Base-by-base conservation (phyloP, 352 stramenopile species). In the Pythium brassicae region DNA sequence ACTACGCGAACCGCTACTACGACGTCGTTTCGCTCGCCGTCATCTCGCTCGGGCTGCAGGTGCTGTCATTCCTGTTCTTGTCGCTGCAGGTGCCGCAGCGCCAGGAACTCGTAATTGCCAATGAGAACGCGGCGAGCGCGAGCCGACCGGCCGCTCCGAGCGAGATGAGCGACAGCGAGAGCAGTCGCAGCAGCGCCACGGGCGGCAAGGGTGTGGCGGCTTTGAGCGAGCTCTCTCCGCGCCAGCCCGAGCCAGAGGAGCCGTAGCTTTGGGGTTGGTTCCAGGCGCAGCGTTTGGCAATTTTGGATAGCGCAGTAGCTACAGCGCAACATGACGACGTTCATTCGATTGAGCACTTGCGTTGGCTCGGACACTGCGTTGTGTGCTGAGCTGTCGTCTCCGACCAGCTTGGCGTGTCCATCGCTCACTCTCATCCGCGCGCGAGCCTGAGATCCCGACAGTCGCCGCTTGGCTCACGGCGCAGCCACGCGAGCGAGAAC, bases 1-100 rank as follows among this genome's bases (percentile, higher is more conserved):
- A 93, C 63, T 88, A 87, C 43, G 71, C 72, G 22, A 85, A 90
- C 57, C 74, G 76, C 19, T 87, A 83, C 58, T 90, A 90, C 58
- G 77, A 90, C 29, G 60, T 88, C 26, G 48, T 61, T 22, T 78
- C 80, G 27, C 72, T 90, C 32, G 68, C 65, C 17, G 59, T 81
- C 29, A 82, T 87, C 47, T 72, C 80, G 12, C 43, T 66, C 15
- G 65, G 65, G 14, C 50, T 90, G 40, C 76, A 90, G 55, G 57
- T 86, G 20, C 65, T 90, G 17, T 70, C 80, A 17, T 90, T 78
- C 51, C 51, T 87, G 27, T 86, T 87, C 58, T 64, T 90, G 35
- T 76, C 74, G 34, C 57, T 90, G 22, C 80, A 88, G 47, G 80
- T 90, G 27, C 80, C 80, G 7, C 32, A 79, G 29, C 75, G 78